A percentile compares a stretch with the other conserved stretches of the same genome.
Evolutionary conservation across 208 protist genomes (phyloP).

Genomic region (Tetramitus jugosus): DNA sequence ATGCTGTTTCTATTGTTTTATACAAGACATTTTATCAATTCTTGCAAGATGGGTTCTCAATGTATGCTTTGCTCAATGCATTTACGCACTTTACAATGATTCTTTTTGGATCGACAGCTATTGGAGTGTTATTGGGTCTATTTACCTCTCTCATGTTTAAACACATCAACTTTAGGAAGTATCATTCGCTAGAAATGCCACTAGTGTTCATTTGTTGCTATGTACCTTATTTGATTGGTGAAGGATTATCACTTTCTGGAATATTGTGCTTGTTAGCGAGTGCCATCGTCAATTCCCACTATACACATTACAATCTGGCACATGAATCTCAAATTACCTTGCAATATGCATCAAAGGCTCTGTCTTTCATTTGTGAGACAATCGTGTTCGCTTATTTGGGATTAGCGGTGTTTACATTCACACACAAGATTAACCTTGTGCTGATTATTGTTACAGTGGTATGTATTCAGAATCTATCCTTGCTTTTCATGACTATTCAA

Average conservation of each 20-base stretch:
- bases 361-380: constrained; percentile 44
- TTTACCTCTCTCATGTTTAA: constrained; percentile 33
- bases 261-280: constrained; percentile 54
- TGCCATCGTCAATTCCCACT: constrained; percentile 51
- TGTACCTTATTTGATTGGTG: constrained; percentile 38
- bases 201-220: constrained; percentile 46
- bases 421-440: constrained; percentile 26
- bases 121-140: constrained; percentile 26
- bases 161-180: constrained; percentile 16
- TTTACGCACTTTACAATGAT: constrained; percentile 21
- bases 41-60: background rate
- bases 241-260: constrained; percentile 43
- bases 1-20: constrained; percentile 58
- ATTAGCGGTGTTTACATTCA: constrained; percentile 31
- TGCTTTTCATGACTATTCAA: no score
- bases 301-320: constrained; percentile 33
- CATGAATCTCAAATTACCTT: background rate
- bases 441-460: constrained; percentile 29
- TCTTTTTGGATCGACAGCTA: constrained; percentile 29
- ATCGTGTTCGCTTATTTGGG: constrained; percentile 51
- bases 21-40: constrained; percentile 19
- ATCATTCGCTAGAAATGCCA: constrained; percentile 31
- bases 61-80: background rate
- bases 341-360: constrained; percentile 30
- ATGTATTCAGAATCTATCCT: no score